Evolutionary conservation across 1,284 basidiomycete species (phyloP).

Genomic region (Cystobasidium slooffiae): DNA sequence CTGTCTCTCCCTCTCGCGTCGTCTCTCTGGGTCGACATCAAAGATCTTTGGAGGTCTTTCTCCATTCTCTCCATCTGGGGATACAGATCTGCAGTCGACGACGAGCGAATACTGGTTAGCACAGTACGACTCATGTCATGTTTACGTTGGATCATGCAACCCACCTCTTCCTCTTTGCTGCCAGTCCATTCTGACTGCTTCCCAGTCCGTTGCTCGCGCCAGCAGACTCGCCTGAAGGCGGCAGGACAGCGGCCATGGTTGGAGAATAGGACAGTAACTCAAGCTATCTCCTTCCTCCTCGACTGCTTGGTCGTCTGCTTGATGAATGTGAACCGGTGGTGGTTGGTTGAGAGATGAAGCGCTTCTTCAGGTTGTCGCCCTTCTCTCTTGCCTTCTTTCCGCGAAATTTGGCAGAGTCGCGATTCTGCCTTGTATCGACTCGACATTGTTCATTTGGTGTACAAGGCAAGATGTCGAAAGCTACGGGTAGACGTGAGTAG

Average conservation of each 20-base stretch:
- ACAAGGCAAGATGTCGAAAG: constrained; percentile 22
- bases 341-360: neutral
- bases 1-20: constrained; percentile 75
- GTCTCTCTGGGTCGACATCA: constrained; percentile 77
- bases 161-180: constrained; percentile 43
- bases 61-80: constrained; percentile 11
- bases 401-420: constrained; percentile 25
- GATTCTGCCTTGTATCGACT: neutral
- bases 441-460: neutral
- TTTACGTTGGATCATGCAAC: neutral
- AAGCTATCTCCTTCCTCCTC: neutral
- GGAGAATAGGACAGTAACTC: neutral
- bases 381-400: neutral
- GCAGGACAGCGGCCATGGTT: constrained; percentile 25
- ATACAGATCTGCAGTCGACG: constrained; percentile 24
- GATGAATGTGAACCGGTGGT: neutral
- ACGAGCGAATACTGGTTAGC: neutral
- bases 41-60: constrained; percentile 62
- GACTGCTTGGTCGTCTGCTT: neutral
- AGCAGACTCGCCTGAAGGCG: constrained; percentile 14
- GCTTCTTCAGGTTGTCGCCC: neutral
- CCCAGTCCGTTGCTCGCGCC: constrained; percentile 15
- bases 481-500: constrained; percentile 40
- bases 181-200: constrained; percentile 16
- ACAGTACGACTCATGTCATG: neutral